These are phyloP conservation scores for Aspergillus heteromorphus DNA, from an alignment of 495 filamentous ascomycete genomes.

Conservation along the genomic window DNA sequence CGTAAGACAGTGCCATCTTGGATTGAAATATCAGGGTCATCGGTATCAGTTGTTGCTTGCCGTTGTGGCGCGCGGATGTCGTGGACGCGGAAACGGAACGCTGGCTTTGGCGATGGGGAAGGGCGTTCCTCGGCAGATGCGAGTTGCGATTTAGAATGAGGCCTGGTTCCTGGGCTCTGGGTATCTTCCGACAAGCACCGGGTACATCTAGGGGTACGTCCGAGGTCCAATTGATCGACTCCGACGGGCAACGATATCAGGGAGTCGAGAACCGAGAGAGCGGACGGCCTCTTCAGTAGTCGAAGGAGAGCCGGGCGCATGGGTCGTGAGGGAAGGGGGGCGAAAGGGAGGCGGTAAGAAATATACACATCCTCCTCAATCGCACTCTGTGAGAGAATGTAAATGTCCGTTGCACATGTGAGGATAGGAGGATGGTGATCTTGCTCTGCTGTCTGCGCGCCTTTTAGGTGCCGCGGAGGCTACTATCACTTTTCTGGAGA, in stretches of 20 bases:
- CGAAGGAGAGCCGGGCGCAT: conserved; percentile 53
- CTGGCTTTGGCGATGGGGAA: conserved; percentile 9
- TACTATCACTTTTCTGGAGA: conserved; percentile 10
- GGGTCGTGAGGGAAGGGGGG: conserved; percentile 18
- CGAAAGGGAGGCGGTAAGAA: conserved; percentile 10
- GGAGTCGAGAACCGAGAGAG: conserved; percentile 43
- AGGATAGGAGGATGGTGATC: conserved; percentile 1
- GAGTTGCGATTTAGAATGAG: conserved; percentile 1
- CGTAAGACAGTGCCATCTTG: not conserved
- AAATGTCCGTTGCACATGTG: conserved; percentile 3
- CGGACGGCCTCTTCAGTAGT: conserved; percentile 48
- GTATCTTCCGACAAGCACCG: conserved; percentile 24
- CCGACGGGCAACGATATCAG: conserved; percentile 34
- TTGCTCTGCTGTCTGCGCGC: not conserved
- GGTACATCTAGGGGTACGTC: conserved; percentile 20
- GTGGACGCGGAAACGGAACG: conserved; percentile 27
- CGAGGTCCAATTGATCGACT: conserved; percentile 32
- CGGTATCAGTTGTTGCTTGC: not conserved
- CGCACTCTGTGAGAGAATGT: not conserved
- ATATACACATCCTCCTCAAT: conserved; percentile 27
- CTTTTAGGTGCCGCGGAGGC: conserved; percentile 6
- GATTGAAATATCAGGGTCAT: not conserved
- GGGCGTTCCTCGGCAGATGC: not conserved
- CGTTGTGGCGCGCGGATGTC: conserved; percentile 20
- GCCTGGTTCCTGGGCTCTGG: not conserved